phyloP scores from a whole-genome alignment of 1,284 basidiomycete species.

The Ceratobasidium sp. region DNA sequence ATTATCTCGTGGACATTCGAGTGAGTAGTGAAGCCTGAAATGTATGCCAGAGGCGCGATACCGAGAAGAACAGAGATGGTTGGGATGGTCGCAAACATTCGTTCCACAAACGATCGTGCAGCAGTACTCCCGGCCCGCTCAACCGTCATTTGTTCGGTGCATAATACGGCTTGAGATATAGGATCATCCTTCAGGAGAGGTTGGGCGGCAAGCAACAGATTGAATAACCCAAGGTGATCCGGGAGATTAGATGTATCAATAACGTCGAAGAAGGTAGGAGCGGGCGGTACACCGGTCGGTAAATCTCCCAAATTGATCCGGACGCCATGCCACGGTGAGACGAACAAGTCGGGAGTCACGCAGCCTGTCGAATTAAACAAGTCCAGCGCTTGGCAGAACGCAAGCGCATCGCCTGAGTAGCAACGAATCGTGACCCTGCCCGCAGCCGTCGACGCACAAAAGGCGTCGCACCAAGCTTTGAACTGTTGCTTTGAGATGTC shows the following conservation, averaged over 20 bases:
- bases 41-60: too few relatives aligned
- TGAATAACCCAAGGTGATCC: slow-evolving; percentile 30
- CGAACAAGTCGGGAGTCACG: not conserved
- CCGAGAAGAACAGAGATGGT: too few relatives aligned
- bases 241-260: slow-evolving; percentile 38
- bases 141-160: slow-evolving; percentile 4
- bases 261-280: slow-evolving; percentile 17
- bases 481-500: slow-evolving; percentile 19
- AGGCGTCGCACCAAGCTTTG: not conserved
- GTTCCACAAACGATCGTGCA: slow-evolving; percentile 8
- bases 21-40: too few relatives aligned
- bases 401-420: slow-evolving; percentile 22
- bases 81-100: not conserved
- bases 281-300: not conserved
- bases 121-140: slow-evolving; percentile 3
- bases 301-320: slow-evolving; percentile 7
- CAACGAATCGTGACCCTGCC: slow-evolving; percentile 6
- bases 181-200: slow-evolving; percentile 14
- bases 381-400: slow-evolving; percentile 19
- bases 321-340: slow-evolving; percentile 7
- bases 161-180: slow-evolving; percentile 11
- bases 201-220: slow-evolving; percentile 7
- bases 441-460: not conserved
- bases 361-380: not conserved
- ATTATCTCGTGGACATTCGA: too few relatives aligned